Percentiles rank a stretch among this genome's conserved stretches.
phyloP scores from a whole-genome alignment of 495 filamentous ascomycete genomes.

The Xylaria intraflava region DNA sequence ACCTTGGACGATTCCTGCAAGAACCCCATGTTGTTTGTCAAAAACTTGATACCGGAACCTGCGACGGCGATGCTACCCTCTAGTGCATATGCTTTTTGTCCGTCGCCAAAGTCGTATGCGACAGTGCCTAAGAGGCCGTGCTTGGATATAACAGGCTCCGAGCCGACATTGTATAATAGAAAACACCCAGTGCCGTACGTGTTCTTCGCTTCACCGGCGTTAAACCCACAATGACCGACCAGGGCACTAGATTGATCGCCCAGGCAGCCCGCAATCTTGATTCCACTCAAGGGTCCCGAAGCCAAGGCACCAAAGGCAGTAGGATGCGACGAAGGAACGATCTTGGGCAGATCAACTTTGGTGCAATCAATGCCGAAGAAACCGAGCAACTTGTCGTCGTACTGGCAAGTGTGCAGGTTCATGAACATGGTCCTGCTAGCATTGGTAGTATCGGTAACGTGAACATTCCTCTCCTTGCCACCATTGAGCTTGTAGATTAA shows the following conservation, averaged over 20 bases:
- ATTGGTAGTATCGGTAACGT: constrained; percentile 88
- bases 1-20: constrained; percentile 71
- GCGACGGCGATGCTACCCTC: constrained; percentile 92
- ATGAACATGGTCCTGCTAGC: constrained; percentile 96
- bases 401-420: constrained; percentile 80
- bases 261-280: constrained; percentile 79
- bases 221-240: constrained; percentile 88
- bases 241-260: constrained; percentile 91
- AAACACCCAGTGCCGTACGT: constrained; percentile 97
- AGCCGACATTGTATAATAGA: constrained; percentile 87
- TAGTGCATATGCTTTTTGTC: constrained; percentile 74
- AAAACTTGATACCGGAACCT: constrained; percentile 82
- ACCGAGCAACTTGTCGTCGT: constrained; percentile 70
- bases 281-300: constrained; percentile 61
- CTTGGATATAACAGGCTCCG: constrained; percentile 82
- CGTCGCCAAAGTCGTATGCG: constrained; percentile 74
- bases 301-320: constrained; percentile 66
- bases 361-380: constrained; percentile 76
- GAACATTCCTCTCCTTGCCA: constrained; percentile 54
- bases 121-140: constrained; percentile 86
- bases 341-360: constrained; percentile 75
- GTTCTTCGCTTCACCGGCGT: constrained; percentile 83
- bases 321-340: constrained; percentile 77
- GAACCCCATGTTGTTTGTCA: constrained; percentile 86
- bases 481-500: constrained; percentile 86